Percentiles rank a stretch among this genome's conserved stretches.
Conservation (phyloP, 345 rosid genomes). For the Lepidium africanum region DNA sequence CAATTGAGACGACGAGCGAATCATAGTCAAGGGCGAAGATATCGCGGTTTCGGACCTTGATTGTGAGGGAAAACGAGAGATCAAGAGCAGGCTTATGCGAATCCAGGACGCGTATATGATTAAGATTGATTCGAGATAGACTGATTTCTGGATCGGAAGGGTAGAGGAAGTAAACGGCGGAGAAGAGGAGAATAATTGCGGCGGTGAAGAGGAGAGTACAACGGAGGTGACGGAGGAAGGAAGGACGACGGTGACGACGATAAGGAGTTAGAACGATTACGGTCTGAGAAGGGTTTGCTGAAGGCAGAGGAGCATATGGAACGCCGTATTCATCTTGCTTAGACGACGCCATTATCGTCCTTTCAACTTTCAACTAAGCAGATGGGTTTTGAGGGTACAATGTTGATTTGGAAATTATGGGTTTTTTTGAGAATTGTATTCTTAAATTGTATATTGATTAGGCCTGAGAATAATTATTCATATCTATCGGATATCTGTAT, state of each 20-base stretch:
- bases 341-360: conserved; percentile 32
- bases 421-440: not conserved
- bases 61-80: conserved; percentile 55
- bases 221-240: conserved; percentile 28
- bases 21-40: conserved; percentile 59
- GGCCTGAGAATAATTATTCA: no score
- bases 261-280: conserved; percentile 45
- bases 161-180: conserved; percentile 47
- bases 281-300: conserved; percentile 27
- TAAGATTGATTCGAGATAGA: conserved; percentile 49
- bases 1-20: conserved; percentile 53
- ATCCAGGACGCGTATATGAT: conserved; percentile 43
- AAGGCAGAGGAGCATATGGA: conserved; percentile 39
- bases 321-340: conserved; percentile 19
- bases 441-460: no score
- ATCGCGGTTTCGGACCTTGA: conserved; percentile 58
- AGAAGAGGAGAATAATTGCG: conserved; percentile 43
- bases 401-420: not conserved
- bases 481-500: no score
- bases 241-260: conserved; percentile 21
- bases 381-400: not conserved
- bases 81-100: conserved; percentile 46
- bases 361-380: not conserved
- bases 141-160: conserved; percentile 63
- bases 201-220: conserved; percentile 37